A percentile compares a stretch with the other conserved stretches of the same genome.
phyloP scores from a whole-genome alignment of 345 rosid species.

The Laguncularia racemosa region DNA sequence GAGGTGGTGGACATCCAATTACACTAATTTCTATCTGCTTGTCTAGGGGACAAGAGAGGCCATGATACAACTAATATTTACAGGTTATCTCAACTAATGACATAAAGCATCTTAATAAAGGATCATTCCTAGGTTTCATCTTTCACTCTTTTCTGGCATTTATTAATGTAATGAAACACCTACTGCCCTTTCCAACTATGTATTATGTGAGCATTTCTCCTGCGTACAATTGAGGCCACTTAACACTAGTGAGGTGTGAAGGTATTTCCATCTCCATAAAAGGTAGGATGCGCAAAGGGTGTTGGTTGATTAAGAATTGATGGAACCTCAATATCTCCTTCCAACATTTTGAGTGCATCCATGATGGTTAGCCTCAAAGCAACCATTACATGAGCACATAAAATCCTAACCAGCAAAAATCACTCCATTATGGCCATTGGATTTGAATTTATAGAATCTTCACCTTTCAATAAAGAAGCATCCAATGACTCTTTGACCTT shows the following conservation, averaged over 20 bases:
- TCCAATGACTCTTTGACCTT: no score
- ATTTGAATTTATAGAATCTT: no score
- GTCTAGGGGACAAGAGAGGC: no score
- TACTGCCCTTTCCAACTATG: slow-evolving; percentile 47
- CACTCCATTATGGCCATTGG: slow-evolving; percentile 81
- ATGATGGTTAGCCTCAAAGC: slow-evolving; percentile 75
- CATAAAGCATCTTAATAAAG: no score
- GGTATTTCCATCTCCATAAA: slow-evolving; percentile 18
- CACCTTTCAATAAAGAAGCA: no score
- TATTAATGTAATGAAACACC: slow-evolving; percentile 13
- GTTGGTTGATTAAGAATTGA: slow-evolving; percentile 69
- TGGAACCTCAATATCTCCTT: slow-evolving; percentile 87
- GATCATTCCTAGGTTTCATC: no score
- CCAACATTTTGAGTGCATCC: slow-evolving; percentile 85
- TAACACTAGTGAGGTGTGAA: slow-evolving; percentile 52
- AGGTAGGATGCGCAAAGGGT: slow-evolving; percentile 48
- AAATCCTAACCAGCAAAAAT: slow-evolving; percentile 69
- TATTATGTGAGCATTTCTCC: no score
- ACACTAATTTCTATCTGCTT: no score
- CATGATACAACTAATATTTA: no score
- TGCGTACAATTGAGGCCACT: no score
- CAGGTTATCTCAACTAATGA: no score
- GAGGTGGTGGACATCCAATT: no score
- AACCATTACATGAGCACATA: slow-evolving; percentile 93
- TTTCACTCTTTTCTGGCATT: neutral